Evolutionary conservation across 1,284 basidiomycete species (phyloP).

Genomic region (Cryptococcus depauperatus): DNA sequence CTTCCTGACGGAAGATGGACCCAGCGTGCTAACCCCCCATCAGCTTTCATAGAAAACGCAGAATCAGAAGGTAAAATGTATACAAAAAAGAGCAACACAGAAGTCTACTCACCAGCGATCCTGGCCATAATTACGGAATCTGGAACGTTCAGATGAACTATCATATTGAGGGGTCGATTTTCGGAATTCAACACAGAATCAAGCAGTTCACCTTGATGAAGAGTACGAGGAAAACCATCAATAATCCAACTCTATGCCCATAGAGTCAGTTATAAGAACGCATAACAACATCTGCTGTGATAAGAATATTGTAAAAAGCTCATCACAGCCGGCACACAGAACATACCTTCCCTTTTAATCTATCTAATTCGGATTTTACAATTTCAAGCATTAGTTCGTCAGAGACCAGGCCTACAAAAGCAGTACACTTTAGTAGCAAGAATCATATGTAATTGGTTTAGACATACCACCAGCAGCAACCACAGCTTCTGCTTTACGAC

Average conservation of each 20-base stretch:
- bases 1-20: slow-evolving; percentile 87
- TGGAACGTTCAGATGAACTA: slow-evolving; percentile 86
- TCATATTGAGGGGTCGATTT: slow-evolving; percentile 60
- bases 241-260: slow-evolving; percentile 63
- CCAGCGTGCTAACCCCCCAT: slow-evolving; percentile 61
- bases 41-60: too few species aligned
- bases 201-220: slow-evolving; percentile 78
- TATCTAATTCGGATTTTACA: slow-evolving; percentile 41
- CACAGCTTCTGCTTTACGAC: slow-evolving; percentile 37
- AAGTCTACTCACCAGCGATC: slow-evolving; percentile 55
- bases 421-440: neutral
- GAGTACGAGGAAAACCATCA: slow-evolving; percentile 92
- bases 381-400: slow-evolving; percentile 46
- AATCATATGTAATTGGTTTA: too few species aligned
- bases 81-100: neutral
- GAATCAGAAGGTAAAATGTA: too few species aligned
- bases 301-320: neutral
- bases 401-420: slow-evolving; percentile 37
- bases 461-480: slow-evolving; percentile 41
- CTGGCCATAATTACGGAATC: slow-evolving; percentile 81
- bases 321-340: neutral
- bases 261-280: neutral
- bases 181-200: slow-evolving; percentile 49
- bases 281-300: neutral
- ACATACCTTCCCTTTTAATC: slow-evolving; percentile 37